Base-by-base conservation (phyloP, 352 stramenopile genomes). In the Lagenidium sp. region DNA sequence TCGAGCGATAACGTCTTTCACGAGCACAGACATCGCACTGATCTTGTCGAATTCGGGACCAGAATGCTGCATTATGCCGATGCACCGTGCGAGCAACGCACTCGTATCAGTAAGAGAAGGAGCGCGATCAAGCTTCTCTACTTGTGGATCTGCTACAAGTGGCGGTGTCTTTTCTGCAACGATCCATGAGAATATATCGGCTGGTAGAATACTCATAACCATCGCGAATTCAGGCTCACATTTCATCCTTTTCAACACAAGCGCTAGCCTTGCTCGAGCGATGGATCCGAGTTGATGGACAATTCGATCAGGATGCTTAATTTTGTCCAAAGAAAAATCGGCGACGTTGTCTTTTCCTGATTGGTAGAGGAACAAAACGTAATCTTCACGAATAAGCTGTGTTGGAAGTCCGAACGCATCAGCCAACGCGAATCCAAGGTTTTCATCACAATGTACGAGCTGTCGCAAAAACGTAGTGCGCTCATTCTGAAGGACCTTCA, bases 351-450 rank as follows among this genome's bases (percentile, higher is more conserved):
- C 77, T n/a, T 66, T 57, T 2, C 80, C 80, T 5, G 54, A 78
- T 28, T 88, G 72, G 46, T 90, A 93, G 47, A 93, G 56, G 39
- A 86, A 89, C 21, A 93, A 26, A 18, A 87, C 70, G 28, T 90
- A 69, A 42, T 87, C 76, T 67, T 89, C 73, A 20, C 74, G 74
- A 47, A 93, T 81, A 21, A 72, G 55, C 18, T 90, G 72, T 11
- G 82, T 60, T n/a, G 75, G 69, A 19, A 90, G 36, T 16, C 64
- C 55, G 50, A 93, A 89, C n/a, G 75, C 59, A n/a, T 86, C 61
- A 1, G 77, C 76, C 11, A 93, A 55, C 3, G 65, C 51, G 44
- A 89, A 83, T 0, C 74, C 80, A 3, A 88, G 38, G 0, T 47
- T 44, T 38, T 87, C 72, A 41, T 90, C 71, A 41, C 81, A 57